Percentiles rank a stretch among this genome's conserved stretches.
phyloP scores from a whole-genome alignment of 495 filamentous ascomycete species.

The Lichenothelia convexa region DNA sequence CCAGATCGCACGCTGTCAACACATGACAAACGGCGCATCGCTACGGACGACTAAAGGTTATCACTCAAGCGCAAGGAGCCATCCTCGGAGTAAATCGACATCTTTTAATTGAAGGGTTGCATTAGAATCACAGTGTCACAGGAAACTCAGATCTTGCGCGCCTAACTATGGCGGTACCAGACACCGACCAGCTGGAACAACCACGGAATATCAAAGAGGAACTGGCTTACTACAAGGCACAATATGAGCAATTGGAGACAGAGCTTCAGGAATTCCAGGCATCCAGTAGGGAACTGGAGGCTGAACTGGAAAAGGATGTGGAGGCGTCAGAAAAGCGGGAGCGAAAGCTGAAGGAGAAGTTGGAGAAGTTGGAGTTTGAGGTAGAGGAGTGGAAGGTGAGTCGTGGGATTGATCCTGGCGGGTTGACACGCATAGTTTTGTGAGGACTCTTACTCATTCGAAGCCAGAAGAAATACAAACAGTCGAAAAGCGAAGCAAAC shows the following conservation, averaged over 20 bases:
- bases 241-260: constrained; percentile 82
- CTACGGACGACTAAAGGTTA: too few species aligned
- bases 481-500: constrained; percentile 74
- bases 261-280: constrained; percentile 90
- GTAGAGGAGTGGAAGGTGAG: constrained; percentile 97
- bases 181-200: constrained; percentile 16
- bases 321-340: constrained; percentile 91
- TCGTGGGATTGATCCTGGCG: background rate
- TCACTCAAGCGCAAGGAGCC: too few species aligned
- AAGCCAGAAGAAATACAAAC: constrained; percentile 78
- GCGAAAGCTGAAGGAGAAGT: constrained; percentile 64
- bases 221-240: constrained; percentile 80
- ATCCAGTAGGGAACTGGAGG: constrained; percentile 82
- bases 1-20: too few species aligned
- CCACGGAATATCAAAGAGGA: constrained; percentile 49
- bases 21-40: too few species aligned
- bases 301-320: constrained; percentile 89
- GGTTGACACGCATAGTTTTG: too few species aligned
- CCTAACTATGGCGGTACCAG: too few species aligned
- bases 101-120: too few species aligned
- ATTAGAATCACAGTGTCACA: too few species aligned
- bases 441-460: background rate
- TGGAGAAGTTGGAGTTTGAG: constrained; percentile 66
- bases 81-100: too few species aligned
- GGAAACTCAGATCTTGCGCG: too few species aligned